Evolutionary conservation across 2,329 filamentous ascomycete species (phyloP).

Genomic region (Diaporthe longicolla): DNA sequence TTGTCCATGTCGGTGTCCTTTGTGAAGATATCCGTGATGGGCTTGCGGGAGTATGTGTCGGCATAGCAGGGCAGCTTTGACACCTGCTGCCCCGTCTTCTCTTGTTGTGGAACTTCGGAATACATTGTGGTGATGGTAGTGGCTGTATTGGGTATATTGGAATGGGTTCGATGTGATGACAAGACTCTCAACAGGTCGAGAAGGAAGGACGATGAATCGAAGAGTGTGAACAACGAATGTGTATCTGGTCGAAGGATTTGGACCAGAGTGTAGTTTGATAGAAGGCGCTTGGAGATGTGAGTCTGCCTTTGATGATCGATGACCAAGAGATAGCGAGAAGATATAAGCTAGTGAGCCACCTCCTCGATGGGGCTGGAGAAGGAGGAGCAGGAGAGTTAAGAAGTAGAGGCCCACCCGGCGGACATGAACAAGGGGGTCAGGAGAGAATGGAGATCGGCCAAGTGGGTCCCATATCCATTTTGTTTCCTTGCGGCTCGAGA

Average conservation of each 20-base stretch:
- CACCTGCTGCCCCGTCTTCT: conserved; percentile 32
- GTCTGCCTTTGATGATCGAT: not conserved
- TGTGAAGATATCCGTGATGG: conserved; percentile 73
- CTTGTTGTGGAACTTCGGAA: conserved; percentile 31
- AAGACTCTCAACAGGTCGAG: not conserved
- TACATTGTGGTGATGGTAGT: conserved; percentile 26
- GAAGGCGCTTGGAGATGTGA: conserved; percentile 3
- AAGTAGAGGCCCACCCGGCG: conserved; percentile 29
- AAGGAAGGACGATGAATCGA: conserved; percentile 6
- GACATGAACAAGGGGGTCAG: conserved; percentile 35
- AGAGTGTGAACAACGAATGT: conserved; percentile 25
- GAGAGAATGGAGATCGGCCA: conserved; percentile 34
- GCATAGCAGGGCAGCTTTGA: conserved; percentile 45
- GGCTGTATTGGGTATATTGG: not conserved
- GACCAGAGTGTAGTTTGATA: not conserved
- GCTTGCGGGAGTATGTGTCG: conserved; percentile 54
- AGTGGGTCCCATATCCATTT: conserved; percentile 36
- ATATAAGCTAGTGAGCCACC: conserved; percentile 25
- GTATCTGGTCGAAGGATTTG: not conserved
- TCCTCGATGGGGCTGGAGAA: conserved; percentile 16
- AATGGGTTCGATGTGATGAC: not conserved
- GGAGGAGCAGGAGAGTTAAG: conserved; percentile 29
- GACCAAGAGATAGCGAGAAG: conserved; percentile 16
- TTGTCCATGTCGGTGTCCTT: conserved; percentile 77
- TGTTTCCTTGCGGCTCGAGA: conserved; percentile 33